Base-by-base conservation (phyloP, 306 rosid genomes). In the Carpinus viminea region DNA sequence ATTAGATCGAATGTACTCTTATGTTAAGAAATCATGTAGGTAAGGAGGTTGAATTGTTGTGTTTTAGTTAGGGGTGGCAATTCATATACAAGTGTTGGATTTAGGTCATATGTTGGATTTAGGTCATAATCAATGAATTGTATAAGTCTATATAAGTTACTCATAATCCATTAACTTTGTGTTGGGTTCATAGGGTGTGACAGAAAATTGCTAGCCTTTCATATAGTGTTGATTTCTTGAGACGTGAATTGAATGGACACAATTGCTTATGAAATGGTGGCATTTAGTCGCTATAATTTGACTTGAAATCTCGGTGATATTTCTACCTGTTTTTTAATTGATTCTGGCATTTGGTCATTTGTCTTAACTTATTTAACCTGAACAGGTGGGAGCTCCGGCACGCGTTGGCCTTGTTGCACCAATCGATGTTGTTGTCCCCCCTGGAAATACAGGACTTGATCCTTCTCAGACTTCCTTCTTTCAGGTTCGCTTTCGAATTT, bases 401-500 rank as follows among this genome's bases (percentile, higher is more conserved):
- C 92, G 92, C 60, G 92, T 88, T 34, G 92, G 92, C 50, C 82
- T 88, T 62, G 85, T 88, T 74, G 92, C 90, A 16, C 90, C 90
- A n/a, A 86, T 88, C 75, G 92, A 86, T 75, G 90, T 88, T 3
- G 76, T 88, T 7, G 88, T 84, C 12, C 90, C 92, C 31, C 92
- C 92, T 26, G 92, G 92, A 10, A 88, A 88, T 88, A 88, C 80
- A 12, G 74, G 74, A 4, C 55, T 68, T 21, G 74, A 51, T 77
- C 74, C 74, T 31, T 77, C 74, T 17, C 74, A 66, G 51, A 77
- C 74, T 24, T 51, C 66, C 51, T 86, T 88, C 87, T 88, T 86
- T 82, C 92, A 86, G 88, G 91, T 88, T 12, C 15, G 68, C 53
- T 0, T 52, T 52, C 62, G 28, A 47, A 2, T 15, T 46, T 60